Base-by-base conservation (phyloP, 2,329 filamentous ascomycete genomes). In the Trichoderma oligosporum region DNA sequence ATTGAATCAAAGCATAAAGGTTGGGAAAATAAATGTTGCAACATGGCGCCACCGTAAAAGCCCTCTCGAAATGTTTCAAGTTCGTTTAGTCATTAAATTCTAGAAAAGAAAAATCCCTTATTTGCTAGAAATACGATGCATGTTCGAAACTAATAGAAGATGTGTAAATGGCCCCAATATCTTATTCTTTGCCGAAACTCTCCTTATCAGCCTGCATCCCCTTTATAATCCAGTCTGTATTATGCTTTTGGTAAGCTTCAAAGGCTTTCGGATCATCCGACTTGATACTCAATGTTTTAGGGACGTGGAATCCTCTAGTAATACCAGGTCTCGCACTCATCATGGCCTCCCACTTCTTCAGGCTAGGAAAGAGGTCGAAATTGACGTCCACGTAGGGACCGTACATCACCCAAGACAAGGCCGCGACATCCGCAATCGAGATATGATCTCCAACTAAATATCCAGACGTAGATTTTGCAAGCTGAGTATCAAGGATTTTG, bases 331-430 rank as follows among this genome's bases (percentile, higher is more conserved):
- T 52, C 20, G 35, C 48, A n/a, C 48, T 52, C 25, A 52, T 11
- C 20, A 29, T 42, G 9, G 48, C 48, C 25, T 52, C 48, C 48
- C 48, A 52, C 48, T 52, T 27, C 25, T 52, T 39, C 25, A 52
- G 25, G 20, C 42, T 22, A 2, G 48, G 48, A n/a, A 52, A 52
- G 6, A 29, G 16, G 5, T 52, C 27, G 25, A 52, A n/a, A 7
- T 39, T 24, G 36, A 52, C 48, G 12, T 52, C 36, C 24, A 41
- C 38, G 3, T 53, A 53, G 20, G 27, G 18, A 2, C 49, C 49
- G 16, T 33, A 53, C 9, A 53, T 53, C 3, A 42, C 36, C 49
- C 49, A 42, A 3, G 49, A 53, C 20, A 53, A 16, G 20, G 38
- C 38, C 2, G 49, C 49, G 7, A 53, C 42, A 9, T 53, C 36